Evolutionary conservation across 2,329 filamentous ascomycete species (phyloP).

Genomic region (Colletotrichum viniferum): DNA sequence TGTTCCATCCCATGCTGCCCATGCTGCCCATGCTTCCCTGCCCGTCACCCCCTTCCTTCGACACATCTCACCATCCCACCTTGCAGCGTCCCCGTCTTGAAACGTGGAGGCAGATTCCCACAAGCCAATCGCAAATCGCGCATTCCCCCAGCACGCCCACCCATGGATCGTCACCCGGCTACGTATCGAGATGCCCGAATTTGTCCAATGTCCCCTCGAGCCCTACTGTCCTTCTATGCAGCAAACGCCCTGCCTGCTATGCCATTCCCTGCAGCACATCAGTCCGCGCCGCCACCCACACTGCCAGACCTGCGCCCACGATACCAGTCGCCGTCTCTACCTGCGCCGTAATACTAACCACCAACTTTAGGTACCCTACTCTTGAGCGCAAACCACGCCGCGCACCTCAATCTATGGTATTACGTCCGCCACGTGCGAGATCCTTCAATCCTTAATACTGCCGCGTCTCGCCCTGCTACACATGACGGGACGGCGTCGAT

Average conservation of each 20-base stretch:
- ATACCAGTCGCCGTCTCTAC: background rate
- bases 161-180: background rate
- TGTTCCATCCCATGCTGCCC: constrained; percentile 14
- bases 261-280: constrained; percentile 15
- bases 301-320: background rate
- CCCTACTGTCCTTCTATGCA: constrained; percentile 2
- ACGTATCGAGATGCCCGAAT: constrained; percentile 3
- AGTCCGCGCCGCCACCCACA: background rate
- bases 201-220: background rate
- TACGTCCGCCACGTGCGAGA: background rate
- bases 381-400: background rate
- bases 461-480: background rate
- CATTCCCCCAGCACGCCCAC: background rate
- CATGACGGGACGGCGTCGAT: background rate
- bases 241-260: background rate
- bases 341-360: background rate
- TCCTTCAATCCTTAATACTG: background rate
- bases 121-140: constrained; percentile 13
- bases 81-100: constrained; percentile 18
- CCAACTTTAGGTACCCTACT: background rate
- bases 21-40: background rate
- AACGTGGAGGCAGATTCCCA: constrained; percentile 14
- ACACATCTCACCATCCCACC: constrained; percentile 14
- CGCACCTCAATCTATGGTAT: background rate
- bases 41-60: background rate